Base-by-base conservation (phyloP, 1,139 yeast species). In the Zhuliangozyma blackwelliae region DNA sequence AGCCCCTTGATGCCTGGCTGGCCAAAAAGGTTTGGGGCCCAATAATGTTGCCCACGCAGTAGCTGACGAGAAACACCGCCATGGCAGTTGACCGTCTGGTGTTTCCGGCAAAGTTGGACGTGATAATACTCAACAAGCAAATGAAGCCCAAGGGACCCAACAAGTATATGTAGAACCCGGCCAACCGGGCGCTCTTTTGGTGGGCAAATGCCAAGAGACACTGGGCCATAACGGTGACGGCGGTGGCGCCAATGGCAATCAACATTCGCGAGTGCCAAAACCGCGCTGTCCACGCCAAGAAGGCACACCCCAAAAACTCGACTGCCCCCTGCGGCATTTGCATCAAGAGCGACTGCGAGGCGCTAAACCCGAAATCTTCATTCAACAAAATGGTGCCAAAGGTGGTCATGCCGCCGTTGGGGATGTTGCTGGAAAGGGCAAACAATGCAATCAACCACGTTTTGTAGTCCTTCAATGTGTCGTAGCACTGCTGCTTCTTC, bases 11-110 rank as follows among this genome's bases (percentile, higher is more conserved):
- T 1, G 77, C 77, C 48, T 79, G 76, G 6, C 47, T 46, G 0
- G 62, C 61, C 43, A 74, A 63, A 52, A 82, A 82, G 32, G 82
- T 71, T 53, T 81, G 88, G 3, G 92, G 89, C 5, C 90, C 90
- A 34, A 79, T 65, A 34, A 83, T 63, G 45, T 83, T 83, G 22
- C 92, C 88, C 22, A 75, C 72, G 48, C 85, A 78, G 50, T 78
- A 82, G 1, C 79, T 83, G 38, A 82, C 64, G 56, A 82, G 70
- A 28, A 72, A 70, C 25, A 78, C 51, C 1, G 84, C 84, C 54
- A 75, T 79, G 23, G 76, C 73, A 5, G 79, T 74, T 33, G 76
- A 60, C 53, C 81, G 77, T 57, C 82, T 82, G 12, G 88, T 80
- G 49, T 78, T 79, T 13, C 92, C 92, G 3, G 88, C 82, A 8